These are phyloP conservation scores for Leccinum imitatum DNA, from an alignment of 768 basidiomycete species.

Conservation along the genomic window DNA sequence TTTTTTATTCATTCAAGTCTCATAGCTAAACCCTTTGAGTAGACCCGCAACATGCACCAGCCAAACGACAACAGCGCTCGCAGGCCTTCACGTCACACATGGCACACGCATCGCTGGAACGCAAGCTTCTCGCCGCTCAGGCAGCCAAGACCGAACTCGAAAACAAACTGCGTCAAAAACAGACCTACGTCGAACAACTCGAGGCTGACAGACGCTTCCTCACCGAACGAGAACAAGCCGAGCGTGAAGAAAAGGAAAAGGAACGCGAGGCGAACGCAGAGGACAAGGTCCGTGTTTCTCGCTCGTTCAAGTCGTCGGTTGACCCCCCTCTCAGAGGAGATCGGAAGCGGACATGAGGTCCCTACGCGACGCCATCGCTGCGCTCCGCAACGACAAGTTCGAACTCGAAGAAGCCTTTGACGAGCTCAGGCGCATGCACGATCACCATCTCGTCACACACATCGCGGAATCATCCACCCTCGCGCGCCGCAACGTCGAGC, in stretches of 20 bases:
- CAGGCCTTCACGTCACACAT: conserved; percentile 63
- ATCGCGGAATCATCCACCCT: conserved; percentile 51
- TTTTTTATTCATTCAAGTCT: no score
- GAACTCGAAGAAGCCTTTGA: conserved; percentile 62
- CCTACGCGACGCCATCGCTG: conserved; percentile 47
- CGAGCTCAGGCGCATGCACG: conserved; percentile 44
- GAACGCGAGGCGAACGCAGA: conserved; percentile 50
- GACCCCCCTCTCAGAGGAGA: conserved; percentile 38
- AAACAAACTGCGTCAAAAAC: conserved; percentile 64
- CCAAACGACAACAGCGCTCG: conserved; percentile 65
- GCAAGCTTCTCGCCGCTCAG: conserved; percentile 64
- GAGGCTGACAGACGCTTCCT: conserved; percentile 71
- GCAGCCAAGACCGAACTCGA: conserved; percentile 65
- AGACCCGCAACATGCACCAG: conserved; percentile 66
- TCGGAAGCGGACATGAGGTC: conserved; percentile 51
- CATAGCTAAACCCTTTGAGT: neutral
- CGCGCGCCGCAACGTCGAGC: conserved; percentile 41
- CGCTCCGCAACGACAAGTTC: conserved; percentile 55
- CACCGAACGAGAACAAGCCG: conserved; percentile 65
- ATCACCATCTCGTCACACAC: conserved; percentile 51
- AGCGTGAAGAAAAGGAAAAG: conserved; percentile 63
- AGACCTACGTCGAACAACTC: conserved; percentile 58
- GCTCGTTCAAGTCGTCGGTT: neutral
- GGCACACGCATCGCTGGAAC: conserved; percentile 61
- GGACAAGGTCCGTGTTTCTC: conserved; percentile 54